Evolutionary conservation across 495 filamentous ascomycete genomes (phyloP).

Genomic region (Evernia prunastri): DNA sequence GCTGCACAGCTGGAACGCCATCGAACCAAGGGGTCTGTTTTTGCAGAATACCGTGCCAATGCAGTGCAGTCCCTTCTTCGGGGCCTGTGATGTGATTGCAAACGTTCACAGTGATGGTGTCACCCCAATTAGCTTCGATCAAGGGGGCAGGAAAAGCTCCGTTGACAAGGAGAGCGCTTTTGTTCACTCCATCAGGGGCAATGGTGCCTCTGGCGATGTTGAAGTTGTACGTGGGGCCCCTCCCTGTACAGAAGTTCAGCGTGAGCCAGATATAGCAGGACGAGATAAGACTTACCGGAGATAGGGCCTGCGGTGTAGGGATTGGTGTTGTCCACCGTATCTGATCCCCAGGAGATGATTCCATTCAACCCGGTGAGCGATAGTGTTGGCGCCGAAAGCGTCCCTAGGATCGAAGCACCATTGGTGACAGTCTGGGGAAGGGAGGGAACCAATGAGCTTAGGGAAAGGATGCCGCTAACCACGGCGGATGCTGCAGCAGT

Average conservation of each 20-base stretch:
- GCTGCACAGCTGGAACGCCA: conserved; percentile 42
- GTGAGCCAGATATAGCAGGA: too few species aligned
- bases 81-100: conserved; percentile 28
- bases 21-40: conserved; percentile 35
- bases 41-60: conserved; percentile 44
- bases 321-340: conserved; percentile 38
- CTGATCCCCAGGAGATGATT: conserved; percentile 46
- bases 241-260: too few species aligned
- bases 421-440: conserved; percentile 42
- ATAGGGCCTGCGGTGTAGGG: conserved; percentile 31
- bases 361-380: conserved; percentile 35
- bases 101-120: conserved; percentile 30
- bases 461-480: conserved; percentile 4
- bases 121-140: conserved; percentile 52
- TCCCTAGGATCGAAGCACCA: conserved; percentile 42
- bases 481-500: conserved; percentile 13
- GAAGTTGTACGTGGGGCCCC: too few species aligned
- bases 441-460: conserved; percentile 17
- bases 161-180: conserved; percentile 42
- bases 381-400: conserved; percentile 35
- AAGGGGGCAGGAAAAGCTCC: conserved; percentile 44
- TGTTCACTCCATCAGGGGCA: conserved; percentile 26
- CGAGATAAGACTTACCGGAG: background rate
- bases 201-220: too few species aligned
- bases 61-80: conserved; percentile 37